Evolutionary conservation across 441 rosid genomes (phyloP).

Genomic region (Adansonia madagascariensis): DNA sequence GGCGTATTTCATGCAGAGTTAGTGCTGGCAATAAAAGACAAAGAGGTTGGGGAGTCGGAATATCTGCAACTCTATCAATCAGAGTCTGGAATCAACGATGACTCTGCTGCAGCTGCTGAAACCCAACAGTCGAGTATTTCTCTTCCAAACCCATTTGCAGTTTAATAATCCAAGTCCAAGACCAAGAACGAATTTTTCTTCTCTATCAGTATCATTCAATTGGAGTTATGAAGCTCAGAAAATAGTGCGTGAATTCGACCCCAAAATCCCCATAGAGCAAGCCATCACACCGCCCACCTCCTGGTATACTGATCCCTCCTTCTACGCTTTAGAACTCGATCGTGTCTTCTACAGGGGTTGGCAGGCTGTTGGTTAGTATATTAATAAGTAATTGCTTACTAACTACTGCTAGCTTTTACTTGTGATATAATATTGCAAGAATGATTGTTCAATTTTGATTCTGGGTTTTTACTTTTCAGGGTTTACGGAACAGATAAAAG

Average conservation of each 20-base stretch:
- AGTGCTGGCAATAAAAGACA: too few species aligned
- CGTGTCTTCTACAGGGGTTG: slow-evolving; percentile 80
- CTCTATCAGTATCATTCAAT: background rate
- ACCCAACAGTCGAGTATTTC: background rate
- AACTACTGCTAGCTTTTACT: background rate
- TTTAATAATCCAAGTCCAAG: background rate
- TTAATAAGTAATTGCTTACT: background rate
- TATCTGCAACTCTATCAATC: background rate
- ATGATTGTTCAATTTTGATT: slow-evolving; percentile 21
- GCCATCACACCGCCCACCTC: slow-evolving; percentile 80
- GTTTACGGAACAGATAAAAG: slow-evolving; percentile 63
- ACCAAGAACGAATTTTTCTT: background rate
- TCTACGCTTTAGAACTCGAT: slow-evolving; percentile 59
- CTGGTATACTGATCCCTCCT: slow-evolving; percentile 73
- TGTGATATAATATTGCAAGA: background rate
- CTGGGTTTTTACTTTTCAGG: slow-evolving; percentile 52
- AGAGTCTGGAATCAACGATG: background rate
- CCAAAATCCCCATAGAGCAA: slow-evolving; percentile 63
- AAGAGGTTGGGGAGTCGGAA: background rate
- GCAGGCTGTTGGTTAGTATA: slow-evolving; percentile 76
- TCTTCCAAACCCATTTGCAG: background rate
- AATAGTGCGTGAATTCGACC: slow-evolving; percentile 58
- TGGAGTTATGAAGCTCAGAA: slow-evolving; percentile 22
- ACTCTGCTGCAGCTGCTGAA: background rate
- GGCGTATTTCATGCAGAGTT: too few species aligned